Base-by-base conservation (phyloP, 2,329 filamentous ascomycete species). In the Fusarium kyushuense region DNA sequence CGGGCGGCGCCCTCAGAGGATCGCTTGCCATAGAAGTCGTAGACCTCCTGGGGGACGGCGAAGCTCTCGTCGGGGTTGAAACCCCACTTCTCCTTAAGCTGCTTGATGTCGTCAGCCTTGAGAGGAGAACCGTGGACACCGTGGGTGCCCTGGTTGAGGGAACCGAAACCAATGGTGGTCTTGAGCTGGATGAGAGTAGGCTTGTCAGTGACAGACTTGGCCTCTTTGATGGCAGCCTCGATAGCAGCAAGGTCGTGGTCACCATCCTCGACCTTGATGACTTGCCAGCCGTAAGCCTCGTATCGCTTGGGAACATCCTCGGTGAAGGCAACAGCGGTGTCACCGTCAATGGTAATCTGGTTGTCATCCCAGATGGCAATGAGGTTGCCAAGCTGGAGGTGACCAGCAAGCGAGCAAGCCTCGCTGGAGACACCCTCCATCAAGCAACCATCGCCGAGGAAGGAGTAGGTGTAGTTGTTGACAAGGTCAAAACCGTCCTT, bases 301-400 rank as follows among this genome's bases (percentile, higher is more conserved):
- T 98, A 98, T 78, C 95, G 90, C 89, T 96, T 96, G 76, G 87
- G 81, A 65, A 98, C 95, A 75, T 99, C 94, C 86, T 99, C 96
- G 64, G 96, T 99, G 87, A 99, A 98, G 73, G 96, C 91, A 78
- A 89, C 90, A 84, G 96, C 96, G 84, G 92, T 98, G 86, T 97
- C 92, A 82, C 96, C 96, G 79, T 99, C 96, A 79, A 90, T 90
- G 76, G 87, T 97, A 79, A 99, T 98, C 82, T 97, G 92, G 89
- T 99, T 99, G 87, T 99, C 96, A 79, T 99, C 96, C 83, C 95
- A 99, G 83, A 99, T 88, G 82, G 89, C 90, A 83, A 98, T 98
- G 78, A 99, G 87, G 88, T 98, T 99, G 79, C 95, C 96, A 71
- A 99, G 90, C 88, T 98, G 92, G 82, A 98, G 88, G 86, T 99